These are phyloP conservation scores for Starmera dryadoides DNA, from an alignment of 805 yeast genomes.

Conservation along the genomic window DNA sequence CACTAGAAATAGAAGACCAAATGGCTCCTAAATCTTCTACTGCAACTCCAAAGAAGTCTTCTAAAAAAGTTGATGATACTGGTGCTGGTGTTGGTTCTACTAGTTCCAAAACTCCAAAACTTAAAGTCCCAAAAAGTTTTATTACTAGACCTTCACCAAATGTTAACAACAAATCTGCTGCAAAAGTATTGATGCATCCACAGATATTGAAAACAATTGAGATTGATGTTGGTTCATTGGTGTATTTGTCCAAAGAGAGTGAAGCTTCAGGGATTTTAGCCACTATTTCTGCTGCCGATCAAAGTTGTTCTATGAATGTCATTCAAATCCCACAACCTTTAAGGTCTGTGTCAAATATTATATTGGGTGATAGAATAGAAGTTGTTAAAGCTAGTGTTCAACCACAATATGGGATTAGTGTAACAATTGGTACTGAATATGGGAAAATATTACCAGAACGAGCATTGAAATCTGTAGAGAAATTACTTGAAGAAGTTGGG, in stretches of 20 bases:
- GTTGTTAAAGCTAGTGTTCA: slow-evolving; percentile 39
- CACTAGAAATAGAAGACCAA: too few species aligned
- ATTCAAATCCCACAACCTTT: slow-evolving; percentile 41
- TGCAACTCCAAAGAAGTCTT: slow-evolving; percentile 16
- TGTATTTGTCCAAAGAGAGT: slow-evolving; percentile 37
- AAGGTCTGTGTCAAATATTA: slow-evolving; percentile 32
- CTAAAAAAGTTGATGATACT: slow-evolving; percentile 15
- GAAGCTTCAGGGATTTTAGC: slow-evolving; percentile 37
- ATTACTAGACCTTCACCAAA: slow-evolving; percentile 30
- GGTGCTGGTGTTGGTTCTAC: slow-evolving; percentile 13
- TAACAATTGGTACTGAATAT: slow-evolving; percentile 25
- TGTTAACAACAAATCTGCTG: slow-evolving; percentile 21
- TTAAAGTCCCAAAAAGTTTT: slow-evolving; percentile 30
- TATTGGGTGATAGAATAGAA: slow-evolving; percentile 44
- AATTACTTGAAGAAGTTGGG: slow-evolving; percentile 46
- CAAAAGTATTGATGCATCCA: slow-evolving; percentile 34
- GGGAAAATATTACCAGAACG: slow-evolving; percentile 15
- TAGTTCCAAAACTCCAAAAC: slow-evolving; percentile 17
- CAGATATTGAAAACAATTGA: slow-evolving; percentile 41
- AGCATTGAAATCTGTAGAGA: slow-evolving; percentile 29
- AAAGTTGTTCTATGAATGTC: slow-evolving; percentile 26
- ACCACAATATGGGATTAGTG: slow-evolving; percentile 37
- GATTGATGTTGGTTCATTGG: slow-evolving; percentile 36
- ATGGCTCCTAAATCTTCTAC: slow-evolving; percentile 1
- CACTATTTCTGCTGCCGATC: slow-evolving; percentile 30